A percentile compares a stretch with the other conserved stretches of the same genome.
Evolutionary conservation across 176 grass and related monocot genomes (phyloP).

Genomic region (Hordeum marinum): DNA sequence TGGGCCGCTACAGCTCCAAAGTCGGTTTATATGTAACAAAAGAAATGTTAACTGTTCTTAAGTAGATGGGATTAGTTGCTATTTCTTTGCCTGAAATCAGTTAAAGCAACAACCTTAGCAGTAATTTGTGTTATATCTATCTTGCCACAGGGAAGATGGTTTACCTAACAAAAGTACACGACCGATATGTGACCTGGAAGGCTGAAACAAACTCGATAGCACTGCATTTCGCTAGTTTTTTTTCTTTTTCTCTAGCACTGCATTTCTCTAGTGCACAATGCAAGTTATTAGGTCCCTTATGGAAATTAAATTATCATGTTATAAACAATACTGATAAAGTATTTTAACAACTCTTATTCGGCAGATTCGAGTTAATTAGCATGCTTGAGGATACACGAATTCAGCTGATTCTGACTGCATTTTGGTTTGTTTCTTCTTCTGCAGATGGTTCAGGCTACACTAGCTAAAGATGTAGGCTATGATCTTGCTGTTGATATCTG

Average conservation of each 20-base stretch:
- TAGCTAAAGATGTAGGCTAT: constrained; percentile 67
- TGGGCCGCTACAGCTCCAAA: constrained; percentile 5
- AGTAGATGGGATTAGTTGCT: not conserved
- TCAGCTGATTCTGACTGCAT: not conserved
- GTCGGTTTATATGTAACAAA: not conserved
- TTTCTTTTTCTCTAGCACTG: not conserved
- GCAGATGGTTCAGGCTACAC: constrained; percentile 89
- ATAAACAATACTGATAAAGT: not conserved
- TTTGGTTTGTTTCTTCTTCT: constrained; percentile 29
- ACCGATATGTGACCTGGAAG: not conserved
- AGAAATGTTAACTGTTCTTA: not conserved
- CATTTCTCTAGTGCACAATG: not conserved
- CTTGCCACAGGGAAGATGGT: not conserved
- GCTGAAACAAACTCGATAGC: constrained; percentile 9
- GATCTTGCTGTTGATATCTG: constrained; percentile 94
- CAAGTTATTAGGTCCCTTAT: not conserved
- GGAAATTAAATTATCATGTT: not conserved
- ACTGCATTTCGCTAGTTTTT: not conserved
- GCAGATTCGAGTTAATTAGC: not conserved
- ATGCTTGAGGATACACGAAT: not conserved
- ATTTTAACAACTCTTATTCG: not conserved
- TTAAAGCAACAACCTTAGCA: not conserved
- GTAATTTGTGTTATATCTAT: not conserved
- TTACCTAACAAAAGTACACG: not conserved
- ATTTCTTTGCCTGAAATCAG: not conserved